Evolutionary conservation across 345 rosid genomes (phyloP).

Genomic region (Camelina neglecta): DNA sequence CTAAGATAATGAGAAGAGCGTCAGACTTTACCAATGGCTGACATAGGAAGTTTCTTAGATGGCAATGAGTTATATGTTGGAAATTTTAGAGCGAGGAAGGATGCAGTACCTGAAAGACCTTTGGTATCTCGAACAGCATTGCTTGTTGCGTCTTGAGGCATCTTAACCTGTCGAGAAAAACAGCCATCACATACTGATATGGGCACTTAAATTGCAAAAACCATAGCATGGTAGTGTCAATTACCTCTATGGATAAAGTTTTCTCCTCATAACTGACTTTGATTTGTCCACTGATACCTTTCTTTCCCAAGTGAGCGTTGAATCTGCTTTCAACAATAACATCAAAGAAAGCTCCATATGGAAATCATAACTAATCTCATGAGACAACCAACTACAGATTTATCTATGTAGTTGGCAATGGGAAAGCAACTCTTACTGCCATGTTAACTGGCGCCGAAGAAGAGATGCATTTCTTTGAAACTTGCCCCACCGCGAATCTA

Average conservation of each 20-base stretch:
- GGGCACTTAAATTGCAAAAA: background rate
- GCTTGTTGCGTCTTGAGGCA: conserved; percentile 97
- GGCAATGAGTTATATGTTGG: conserved; percentile 2
- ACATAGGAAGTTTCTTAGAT: background rate
- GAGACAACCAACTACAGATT: conserved; percentile 9
- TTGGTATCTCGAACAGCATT: conserved; percentile 78
- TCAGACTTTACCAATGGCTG: conserved; percentile 8
- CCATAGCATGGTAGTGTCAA: conserved; percentile 21
- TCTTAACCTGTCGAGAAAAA: conserved; percentile 67
- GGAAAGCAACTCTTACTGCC: conserved; percentile 66
- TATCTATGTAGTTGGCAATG: conserved; percentile 12
- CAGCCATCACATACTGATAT: conserved; percentile 9
- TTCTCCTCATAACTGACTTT: conserved; percentile 71
- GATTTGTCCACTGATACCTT: conserved; percentile 86
- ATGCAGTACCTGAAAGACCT: conserved; percentile 87
- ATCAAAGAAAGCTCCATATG: conserved; percentile 10
- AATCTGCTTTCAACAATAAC: conserved; percentile 56
- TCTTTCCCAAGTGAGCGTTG: conserved; percentile 79
- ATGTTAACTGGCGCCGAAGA: conserved; percentile 73
- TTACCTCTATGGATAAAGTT: conserved; percentile 84
- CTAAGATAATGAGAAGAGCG: conserved; percentile 46
- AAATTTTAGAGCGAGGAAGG: background rate
- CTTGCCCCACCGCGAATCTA: conserved; percentile 65
- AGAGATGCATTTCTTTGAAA: conserved; percentile 64
- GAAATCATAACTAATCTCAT: conserved; percentile 6